Evolutionary conservation across 1,284 basidiomycete genomes (phyloP).

Genomic region (Pseudozyma tsukubaensis): DNA sequence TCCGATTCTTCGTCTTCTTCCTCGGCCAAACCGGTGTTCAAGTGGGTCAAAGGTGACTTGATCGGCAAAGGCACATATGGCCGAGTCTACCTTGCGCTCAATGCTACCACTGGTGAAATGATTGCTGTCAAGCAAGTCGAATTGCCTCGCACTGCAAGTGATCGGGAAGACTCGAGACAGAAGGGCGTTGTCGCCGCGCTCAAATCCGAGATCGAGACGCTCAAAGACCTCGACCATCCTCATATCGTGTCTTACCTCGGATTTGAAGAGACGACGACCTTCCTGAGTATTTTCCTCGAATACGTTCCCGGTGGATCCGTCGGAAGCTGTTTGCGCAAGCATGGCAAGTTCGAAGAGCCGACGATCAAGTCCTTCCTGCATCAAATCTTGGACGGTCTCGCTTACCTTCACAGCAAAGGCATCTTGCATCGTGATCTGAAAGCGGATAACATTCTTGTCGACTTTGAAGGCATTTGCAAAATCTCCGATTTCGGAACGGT

Average conservation of each 20-base stretch:
- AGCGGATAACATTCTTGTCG: conserved; percentile 97
- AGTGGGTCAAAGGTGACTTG: conserved; percentile 97
- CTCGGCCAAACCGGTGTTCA: conserved; percentile 76
- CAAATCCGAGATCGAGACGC: conserved; percentile 88
- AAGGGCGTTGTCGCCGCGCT: conserved; percentile 87
- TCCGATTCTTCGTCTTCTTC: conserved; percentile 48
- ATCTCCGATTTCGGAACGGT: conserved; percentile 88
- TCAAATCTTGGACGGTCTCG: conserved; percentile 91
- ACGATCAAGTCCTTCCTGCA: conserved; percentile 91
- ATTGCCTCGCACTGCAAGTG: conserved; percentile 86
- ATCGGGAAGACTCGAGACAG: conserved; percentile 88
- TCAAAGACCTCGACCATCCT: conserved; percentile 96
- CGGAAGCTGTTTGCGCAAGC: conserved; percentile 88
- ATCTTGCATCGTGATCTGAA: conserved; percentile 97
- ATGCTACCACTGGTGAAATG: conserved; percentile 98
- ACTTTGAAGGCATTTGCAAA: conserved; percentile 91
- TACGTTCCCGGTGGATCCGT: conserved; percentile 89
- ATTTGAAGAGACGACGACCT: conserved; percentile 84
- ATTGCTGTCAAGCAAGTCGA: conserved; percentile 99
- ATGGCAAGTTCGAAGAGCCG: conserved; percentile 91
- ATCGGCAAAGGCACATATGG: conserved; percentile 98
- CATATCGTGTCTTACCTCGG: conserved; percentile 98
- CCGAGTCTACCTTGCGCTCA: conserved; percentile 92
- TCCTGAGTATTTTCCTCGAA: conserved; percentile 92
- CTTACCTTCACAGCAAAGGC: conserved; percentile 89